Base-by-base conservation (phyloP, 2,329 filamentous ascomycete genomes). In the Exutisphaerella laricina region DNA sequence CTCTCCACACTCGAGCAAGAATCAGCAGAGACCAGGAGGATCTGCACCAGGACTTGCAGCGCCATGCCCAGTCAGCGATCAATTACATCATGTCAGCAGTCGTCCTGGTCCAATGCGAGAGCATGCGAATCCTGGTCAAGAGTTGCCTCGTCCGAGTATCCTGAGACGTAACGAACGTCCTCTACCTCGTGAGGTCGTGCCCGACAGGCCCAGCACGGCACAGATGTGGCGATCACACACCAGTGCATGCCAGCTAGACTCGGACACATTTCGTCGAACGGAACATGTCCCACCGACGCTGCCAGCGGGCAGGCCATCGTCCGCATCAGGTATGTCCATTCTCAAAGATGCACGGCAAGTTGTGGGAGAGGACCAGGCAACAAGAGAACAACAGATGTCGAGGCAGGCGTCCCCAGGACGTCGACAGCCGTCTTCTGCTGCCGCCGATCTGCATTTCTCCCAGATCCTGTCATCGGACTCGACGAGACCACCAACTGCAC, bases 201-300 rank as follows among this genome's bases (percentile, higher is more conserved):
- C 23, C 6, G 22, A 33, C 12, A 16, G 31, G 10, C 40, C 40
- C 7, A 28, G 14, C 8, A 36, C 31, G 6, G n/a, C 22, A 6
- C 40, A 36, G 18, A 34, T 31, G 23, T 42, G 31, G 32, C 33
- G 32, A 22, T 36, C 32, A 18, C 23, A 13, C 33, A 53, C 44
- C 18, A 38, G 31, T 16, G 45, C 51, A 9, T 48, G 44, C 4
- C 52, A 47, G 23, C 51, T 46, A 4, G 29, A n/a, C 4, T 17
- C 16, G 13, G 14, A 20, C 14, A 12, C 33, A 20, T 17, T 12
- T 8, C 8, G 8, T 12, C 17, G 49, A 20, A n/a, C 33, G 31
- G 13, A 20, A 20, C 30, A 54, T 47, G 10, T 43, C 48, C 13
- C 48, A 21, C 21, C 28, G 2, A 32, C 36, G 18, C 21, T 28